These are phyloP conservation scores for Fusarium lateritium DNA, from an alignment of 2,329 filamentous ascomycete genomes.

Conservation along the genomic window DNA sequence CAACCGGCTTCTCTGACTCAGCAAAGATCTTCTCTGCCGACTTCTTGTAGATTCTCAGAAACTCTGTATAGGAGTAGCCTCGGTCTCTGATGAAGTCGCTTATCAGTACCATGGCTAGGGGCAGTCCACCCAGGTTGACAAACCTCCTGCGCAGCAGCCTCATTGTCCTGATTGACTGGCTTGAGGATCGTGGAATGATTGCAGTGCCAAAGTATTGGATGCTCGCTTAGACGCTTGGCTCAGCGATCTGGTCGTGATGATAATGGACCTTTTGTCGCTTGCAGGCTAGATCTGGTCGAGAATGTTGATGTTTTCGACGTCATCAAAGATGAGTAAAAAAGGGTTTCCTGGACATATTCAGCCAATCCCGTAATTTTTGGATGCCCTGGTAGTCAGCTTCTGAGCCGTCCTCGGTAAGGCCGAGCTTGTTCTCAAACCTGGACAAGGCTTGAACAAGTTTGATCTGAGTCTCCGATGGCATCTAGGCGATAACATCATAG, in stretches of 20 bases:
- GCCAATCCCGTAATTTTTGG: constrained; percentile 14
- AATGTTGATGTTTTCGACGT: constrained; percentile 13
- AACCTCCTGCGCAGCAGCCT: constrained; percentile 4
- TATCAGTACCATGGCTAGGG: constrained; percentile 15
- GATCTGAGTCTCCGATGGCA: constrained; percentile 12
- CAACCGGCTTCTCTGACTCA: constrained; percentile 1
- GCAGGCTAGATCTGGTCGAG: constrained; percentile 15
- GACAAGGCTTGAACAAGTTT: constrained; percentile 21
- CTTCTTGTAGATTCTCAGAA: constrained; percentile 16
- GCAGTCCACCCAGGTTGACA: constrained; percentile 17
- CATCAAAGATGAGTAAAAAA: constrained; percentile 20
- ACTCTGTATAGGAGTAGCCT: constrained; percentile 13
- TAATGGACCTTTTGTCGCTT: constrained; percentile 17
- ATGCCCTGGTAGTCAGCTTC: constrained; percentile 5
- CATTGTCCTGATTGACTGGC: constrained; percentile 3
- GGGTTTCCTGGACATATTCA: constrained; percentile 7
- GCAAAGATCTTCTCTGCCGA: constrained; percentile 21
- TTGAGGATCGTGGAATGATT: constrained; percentile 13
- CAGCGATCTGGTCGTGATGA: constrained; percentile 17
- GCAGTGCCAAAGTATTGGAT: constrained; percentile 5
- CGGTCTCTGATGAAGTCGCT: constrained; percentile 13
- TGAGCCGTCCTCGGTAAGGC: constrained; percentile 3
- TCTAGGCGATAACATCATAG: constrained; percentile 21
- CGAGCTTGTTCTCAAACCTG: constrained; percentile 13
- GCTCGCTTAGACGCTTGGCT: constrained; percentile 11